Conservation (phyloP, 345 rosid species). For the Clausena lansium region DNA sequence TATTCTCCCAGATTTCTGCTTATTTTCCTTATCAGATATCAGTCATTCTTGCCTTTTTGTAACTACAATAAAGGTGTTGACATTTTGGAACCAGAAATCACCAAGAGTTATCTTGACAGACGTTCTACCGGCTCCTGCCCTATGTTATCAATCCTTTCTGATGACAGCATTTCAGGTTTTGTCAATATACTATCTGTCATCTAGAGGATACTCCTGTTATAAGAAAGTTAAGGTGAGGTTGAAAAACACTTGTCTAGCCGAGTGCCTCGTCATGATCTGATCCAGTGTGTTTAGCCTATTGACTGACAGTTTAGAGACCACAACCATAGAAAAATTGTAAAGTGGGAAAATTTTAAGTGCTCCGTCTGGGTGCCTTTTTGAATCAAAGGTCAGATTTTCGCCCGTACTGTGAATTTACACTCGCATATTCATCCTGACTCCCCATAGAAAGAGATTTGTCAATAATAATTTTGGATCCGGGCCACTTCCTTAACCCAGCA, state of each 20-base stretch:
- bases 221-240: not conserved
- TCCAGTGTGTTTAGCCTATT: not conserved
- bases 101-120: not conserved
- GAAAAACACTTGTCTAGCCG: not conserved
- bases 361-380: not conserved
- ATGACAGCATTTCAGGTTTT: not conserved
- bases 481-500: not conserved
- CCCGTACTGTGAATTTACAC: not conserved
- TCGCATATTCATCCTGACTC: not conserved
- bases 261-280: not conserved
- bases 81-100: not conserved
- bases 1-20: constrained; percentile 18
- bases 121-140: not conserved
- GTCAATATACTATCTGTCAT: not conserved
- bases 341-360: not conserved
- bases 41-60: not conserved
- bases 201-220: not conserved
- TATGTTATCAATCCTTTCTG: not conserved
- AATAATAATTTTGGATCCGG: not conserved
- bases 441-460: not conserved
- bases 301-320: not conserved
- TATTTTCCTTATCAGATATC: constrained; percentile 14
- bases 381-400: not conserved
- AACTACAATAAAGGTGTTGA: not conserved
- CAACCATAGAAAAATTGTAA: not conserved